These are phyloP conservation scores for Trypanosoma caninum DNA, from an alignment of 208 protist species.

Conservation along the genomic window DNA sequence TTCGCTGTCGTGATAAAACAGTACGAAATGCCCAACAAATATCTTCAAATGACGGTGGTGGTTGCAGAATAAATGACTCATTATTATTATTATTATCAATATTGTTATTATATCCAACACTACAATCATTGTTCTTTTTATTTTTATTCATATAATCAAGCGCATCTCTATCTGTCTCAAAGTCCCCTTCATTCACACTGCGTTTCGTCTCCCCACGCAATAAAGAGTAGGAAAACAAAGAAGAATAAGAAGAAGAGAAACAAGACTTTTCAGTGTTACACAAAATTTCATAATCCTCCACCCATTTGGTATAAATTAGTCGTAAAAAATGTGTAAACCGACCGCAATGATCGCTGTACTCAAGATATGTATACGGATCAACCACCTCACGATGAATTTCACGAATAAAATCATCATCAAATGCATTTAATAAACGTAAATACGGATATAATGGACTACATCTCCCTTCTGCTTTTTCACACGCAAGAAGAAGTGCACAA, in stretches of 20 bases:
- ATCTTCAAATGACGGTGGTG: conserved; percentile 48
- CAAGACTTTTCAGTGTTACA: neutral
- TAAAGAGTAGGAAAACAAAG: too few relatives aligned
- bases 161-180: neutral
- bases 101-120: too few relatives aligned
- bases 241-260: neutral
- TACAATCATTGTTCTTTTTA: neutral
- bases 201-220: too few relatives aligned
- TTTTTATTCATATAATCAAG: neutral
- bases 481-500: conserved; percentile 51
- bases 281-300: conserved; percentile 24
- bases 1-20: conserved; percentile 50
- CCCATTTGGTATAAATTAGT: conserved; percentile 45
- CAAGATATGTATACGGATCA: conserved; percentile 45
- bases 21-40: conserved; percentile 57
- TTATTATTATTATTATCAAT: too few relatives aligned
- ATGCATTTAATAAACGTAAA: conserved; percentile 32
- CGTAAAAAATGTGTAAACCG: conserved; percentile 54
- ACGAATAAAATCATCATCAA: conserved; percentile 61
- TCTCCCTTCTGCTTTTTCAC: conserved; percentile 38
- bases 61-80: neutral
- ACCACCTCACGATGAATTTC: conserved; percentile 58
- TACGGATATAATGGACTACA: conserved; percentile 48
- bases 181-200: neutral
- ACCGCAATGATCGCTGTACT: conserved; percentile 54